These are phyloP conservation scores for Pseudogymnoascus destructans DNA, from an alignment of 2,329 filamentous ascomycete species.

Conservation along the genomic window DNA sequence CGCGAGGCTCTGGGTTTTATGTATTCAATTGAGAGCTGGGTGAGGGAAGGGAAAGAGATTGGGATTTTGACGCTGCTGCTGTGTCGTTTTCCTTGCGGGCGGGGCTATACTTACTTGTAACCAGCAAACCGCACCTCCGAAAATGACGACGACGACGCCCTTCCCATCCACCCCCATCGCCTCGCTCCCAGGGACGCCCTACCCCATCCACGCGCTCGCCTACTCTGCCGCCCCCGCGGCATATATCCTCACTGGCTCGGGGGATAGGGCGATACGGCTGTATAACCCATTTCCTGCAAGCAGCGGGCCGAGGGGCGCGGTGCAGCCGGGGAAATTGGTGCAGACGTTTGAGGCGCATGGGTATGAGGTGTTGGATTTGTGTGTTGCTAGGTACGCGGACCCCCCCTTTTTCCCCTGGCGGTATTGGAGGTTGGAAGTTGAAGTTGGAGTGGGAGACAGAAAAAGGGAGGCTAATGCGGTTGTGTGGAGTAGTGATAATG, in stretches of 20 bases:
- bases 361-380: conserved; percentile 77
- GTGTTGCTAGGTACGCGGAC: conserved; percentile 37
- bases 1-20: not conserved
- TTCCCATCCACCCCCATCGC: conserved; percentile 37
- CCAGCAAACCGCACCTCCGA: not conserved
- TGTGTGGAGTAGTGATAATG: conserved; percentile 44
- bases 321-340: conserved; percentile 44
- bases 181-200: conserved; percentile 46
- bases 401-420: no score
- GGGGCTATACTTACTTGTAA: not conserved
- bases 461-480: not conserved
- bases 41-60: not conserved
- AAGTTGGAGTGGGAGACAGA: not conserved
- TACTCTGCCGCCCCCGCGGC: conserved; percentile 62
- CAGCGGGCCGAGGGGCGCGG: conserved; percentile 30
- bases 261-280: conserved; percentile 73
- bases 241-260: conserved; percentile 73
- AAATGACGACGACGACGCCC: conserved; percentile 23
- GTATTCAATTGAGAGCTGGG: no score
- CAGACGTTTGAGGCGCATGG: conserved; percentile 84
- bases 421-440: no score
- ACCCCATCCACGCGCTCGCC: conserved; percentile 57
- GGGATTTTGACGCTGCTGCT: not conserved
- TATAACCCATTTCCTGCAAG: conserved; percentile 55
- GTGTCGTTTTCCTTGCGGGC: not conserved